Conservation (phyloP, 805 yeast genomes). For the Millerozyma miso region DNA sequence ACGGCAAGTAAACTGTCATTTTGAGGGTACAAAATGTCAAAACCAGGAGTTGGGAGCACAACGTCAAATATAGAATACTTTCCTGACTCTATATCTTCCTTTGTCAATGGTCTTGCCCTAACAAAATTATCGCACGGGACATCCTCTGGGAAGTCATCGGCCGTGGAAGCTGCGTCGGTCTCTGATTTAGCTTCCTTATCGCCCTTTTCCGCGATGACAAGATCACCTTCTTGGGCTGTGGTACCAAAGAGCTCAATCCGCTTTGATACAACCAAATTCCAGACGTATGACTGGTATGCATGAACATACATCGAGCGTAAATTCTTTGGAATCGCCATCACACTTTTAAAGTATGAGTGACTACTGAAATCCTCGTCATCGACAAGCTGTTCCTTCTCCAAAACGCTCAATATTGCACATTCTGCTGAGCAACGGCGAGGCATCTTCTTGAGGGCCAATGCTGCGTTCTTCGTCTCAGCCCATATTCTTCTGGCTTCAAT, state of each 20-base stretch:
- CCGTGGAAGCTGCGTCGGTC: constrained; percentile 7
- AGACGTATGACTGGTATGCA: constrained; percentile 93
- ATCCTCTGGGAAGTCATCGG: constrained; percentile 65
- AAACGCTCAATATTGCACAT: constrained; percentile 57
- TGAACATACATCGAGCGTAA: constrained; percentile 93
- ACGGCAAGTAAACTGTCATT: constrained; percentile 55
- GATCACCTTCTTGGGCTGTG: constrained; percentile 73
- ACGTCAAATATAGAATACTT: constrained; percentile 72
- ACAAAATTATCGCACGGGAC: constrained; percentile 50
- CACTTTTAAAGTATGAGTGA: constrained; percentile 67
- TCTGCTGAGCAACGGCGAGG: constrained; percentile 90
- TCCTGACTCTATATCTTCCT: constrained; percentile 59
- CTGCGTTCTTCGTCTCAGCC: constrained; percentile 68
- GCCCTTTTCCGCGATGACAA: constrained; percentile 45
- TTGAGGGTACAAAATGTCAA: constrained; percentile 80
- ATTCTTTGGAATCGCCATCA: constrained; percentile 88
- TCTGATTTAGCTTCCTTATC: constrained; percentile 1
- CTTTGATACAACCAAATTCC: constrained; percentile 84
- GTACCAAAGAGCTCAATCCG: constrained; percentile 70
- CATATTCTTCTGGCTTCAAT: constrained; percentile 78
- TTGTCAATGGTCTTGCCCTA: constrained; percentile 72
- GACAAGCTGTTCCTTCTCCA: constrained; percentile 48
- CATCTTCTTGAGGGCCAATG: constrained; percentile 64
- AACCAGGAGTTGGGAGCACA: constrained; percentile 96
- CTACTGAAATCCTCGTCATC: constrained; percentile 42